Evolutionary conservation across 1,139 yeast genomes (phyloP).

Genomic region (Saccharomyces hybrid): DNA sequence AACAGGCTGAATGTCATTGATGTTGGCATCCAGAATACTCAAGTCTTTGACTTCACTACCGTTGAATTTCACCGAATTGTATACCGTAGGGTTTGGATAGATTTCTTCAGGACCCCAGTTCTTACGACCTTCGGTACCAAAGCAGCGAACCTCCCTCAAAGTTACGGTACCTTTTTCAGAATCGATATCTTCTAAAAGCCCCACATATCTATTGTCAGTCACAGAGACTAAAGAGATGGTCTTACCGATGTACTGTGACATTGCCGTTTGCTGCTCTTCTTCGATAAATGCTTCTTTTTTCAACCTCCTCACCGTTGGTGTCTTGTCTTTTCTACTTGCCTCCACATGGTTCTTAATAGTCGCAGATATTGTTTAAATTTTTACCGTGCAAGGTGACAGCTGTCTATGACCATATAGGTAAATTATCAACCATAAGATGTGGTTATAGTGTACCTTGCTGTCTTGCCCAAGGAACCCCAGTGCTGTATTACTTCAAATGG

Average conservation of each 20-base stretch:
- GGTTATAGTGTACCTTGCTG: background rate
- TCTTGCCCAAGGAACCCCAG: background rate
- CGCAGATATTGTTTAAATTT: background rate
- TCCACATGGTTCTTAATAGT: background rate
- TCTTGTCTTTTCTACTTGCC: background rate
- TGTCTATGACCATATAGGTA: background rate
- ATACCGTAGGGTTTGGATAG: slow-evolving; percentile 63
- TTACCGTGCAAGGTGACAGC: background rate
- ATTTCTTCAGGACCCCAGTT: slow-evolving; percentile 68
- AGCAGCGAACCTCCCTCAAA: slow-evolving; percentile 69
- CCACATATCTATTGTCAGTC: slow-evolving; percentile 83
- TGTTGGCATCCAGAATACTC: slow-evolving; percentile 58
- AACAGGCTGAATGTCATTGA: slow-evolving; percentile 32
- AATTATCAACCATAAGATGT: background rate
- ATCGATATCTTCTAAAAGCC: slow-evolving; percentile 76
- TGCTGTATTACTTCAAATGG: background rate
- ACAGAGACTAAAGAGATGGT: slow-evolving; percentile 83
- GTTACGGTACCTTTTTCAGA: slow-evolving; percentile 91
- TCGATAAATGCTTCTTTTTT: background rate
- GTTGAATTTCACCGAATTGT: slow-evolving; percentile 75
- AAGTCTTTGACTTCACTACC: slow-evolving; percentile 92
- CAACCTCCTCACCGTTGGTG: background rate
- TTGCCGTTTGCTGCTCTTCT: slow-evolving; percentile 21
- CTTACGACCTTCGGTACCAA: slow-evolving; percentile 90
- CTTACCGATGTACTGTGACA: slow-evolving; percentile 89